Percentiles rank a stretch among this genome's conserved stretches.
These are phyloP conservation scores for Hippophae gyantsensis DNA, from an alignment of 306 rosid genomes.

Conservation along the genomic window DNA sequence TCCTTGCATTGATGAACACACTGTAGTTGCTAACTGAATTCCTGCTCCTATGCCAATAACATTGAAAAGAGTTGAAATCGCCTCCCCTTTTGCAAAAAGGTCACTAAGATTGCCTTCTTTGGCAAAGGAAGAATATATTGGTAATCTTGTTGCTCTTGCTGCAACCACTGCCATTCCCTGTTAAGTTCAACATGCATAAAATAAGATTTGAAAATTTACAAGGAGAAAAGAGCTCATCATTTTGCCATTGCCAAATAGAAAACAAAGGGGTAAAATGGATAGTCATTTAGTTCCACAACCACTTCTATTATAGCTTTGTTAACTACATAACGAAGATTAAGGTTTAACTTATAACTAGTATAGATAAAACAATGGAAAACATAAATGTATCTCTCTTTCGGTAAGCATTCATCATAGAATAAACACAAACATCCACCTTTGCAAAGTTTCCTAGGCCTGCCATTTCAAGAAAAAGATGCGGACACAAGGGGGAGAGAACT, in stretches of 20 bases:
- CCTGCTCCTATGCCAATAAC: constrained; percentile 88
- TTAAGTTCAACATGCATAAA: constrained; percentile 14
- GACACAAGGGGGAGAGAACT: constrained; percentile 92
- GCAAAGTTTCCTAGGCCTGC: constrained; percentile 95
- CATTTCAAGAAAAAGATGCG: constrained; percentile 86
- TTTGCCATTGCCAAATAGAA: no score
- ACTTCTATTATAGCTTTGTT: no score
- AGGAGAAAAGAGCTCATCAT: no score
- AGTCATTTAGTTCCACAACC: no score
- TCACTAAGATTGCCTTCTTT: constrained; percentile 99
- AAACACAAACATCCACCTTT: constrained; percentile 37
- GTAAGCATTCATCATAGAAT: neutral
- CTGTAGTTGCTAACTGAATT: constrained; percentile 81
- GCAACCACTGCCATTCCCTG: constrained; percentile 99
- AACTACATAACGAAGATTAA: no score
- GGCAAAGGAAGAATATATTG: constrained; percentile 96
- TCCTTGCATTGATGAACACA: constrained; percentile 88
- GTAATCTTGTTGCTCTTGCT: constrained; percentile 95
- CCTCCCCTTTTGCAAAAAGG: constrained; percentile 98
- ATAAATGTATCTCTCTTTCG: neutral
- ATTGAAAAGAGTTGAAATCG: constrained; percentile 88
- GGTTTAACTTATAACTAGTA: no score
- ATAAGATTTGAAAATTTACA: no score
- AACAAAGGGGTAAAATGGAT: no score
- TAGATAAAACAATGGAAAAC: neutral